Base-by-base conservation (phyloP, 768 basidiomycete species). In the Termitomyces sp. region DNA sequence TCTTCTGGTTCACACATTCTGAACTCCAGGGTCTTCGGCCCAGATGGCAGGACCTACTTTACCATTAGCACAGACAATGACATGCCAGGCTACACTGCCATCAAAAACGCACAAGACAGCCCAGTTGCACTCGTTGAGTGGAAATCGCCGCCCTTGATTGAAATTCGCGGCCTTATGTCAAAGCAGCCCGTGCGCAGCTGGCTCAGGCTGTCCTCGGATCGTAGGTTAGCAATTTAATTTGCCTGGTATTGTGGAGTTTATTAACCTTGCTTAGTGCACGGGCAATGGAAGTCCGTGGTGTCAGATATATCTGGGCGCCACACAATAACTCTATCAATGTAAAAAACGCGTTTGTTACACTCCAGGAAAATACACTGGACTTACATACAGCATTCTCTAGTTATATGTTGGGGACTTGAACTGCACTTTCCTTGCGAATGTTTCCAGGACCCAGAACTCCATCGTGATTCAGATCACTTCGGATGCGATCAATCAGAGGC, bases 41-140 rank as follows among this genome's bases (percentile, higher is more conserved):
- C 83, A 0, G 76, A 77, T 51, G 70, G 70, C 10, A 79, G 80
- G 59, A 69, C 75, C 14, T 73, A 70, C 42, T 84, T 80, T 66
- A 72, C 72, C 41, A 63, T 87, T 50, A 73, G 72, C 35, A 84
- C 85, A 11, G 79, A 81, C 61, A 61, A 72, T 45, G 66, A 72
- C 9, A 74, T 76, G 62, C 79, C 80, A 7, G 80, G 77, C 3
- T 80, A 80, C 61, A 85, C 83, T 2, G 67, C 80, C 21, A 66
- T 85, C 60, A 82, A 80, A 64, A 76, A 80, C 57, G 68, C 67
- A 6, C 72, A 79, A 25, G 76, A 75, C 40, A 73, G 70, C 48
- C 76, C 73, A 39, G 64, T 83, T 30, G 83, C 79, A 2, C 73
- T 85, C 59, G 65, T 88, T 56, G 82, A 83, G 61, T 88, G 86